Base-by-base conservation (phyloP, 179 eudicot genomes). In the Patellifolia procumbens region DNA sequence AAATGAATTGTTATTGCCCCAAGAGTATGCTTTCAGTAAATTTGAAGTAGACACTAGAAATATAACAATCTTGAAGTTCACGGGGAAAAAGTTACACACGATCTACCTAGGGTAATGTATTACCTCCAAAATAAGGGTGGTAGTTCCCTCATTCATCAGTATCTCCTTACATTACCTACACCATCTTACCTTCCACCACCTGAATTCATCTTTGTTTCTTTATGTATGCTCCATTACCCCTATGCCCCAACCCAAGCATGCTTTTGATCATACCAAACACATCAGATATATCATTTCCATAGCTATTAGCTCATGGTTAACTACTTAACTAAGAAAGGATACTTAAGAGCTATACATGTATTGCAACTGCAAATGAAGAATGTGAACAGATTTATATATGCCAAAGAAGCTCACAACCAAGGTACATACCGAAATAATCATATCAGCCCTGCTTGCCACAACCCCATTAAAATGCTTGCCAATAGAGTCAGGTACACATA, bases 381-480 rank as follows among this genome's bases (percentile, higher is more conserved):
- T 45, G 13, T 28, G 22, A 31, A 75, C 63, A 76, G 7, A 74
- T 17, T 43, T 19, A 29, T 10, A 58, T 4, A 58, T 4, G 26
- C 10, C 19, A 66, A 68, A 19, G 31, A 20, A 62, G 55, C 56
- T 43, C 53, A n/a, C 59, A 53, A 31, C 37, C 22, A 39, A 67
- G 78, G 51, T 34, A 79, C 76, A 62, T 86, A 93, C 99, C 79
- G 99, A 84, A 78, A 96, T 88, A 66, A 96, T 88, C 99, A 96
- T 91, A 84, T 91, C 96, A 81, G 98, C 99, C 78, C 96, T 84
- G 89, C 89, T 87, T 60, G 79, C 52, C 79, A 77, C 91, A 82
- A 96, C 88, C 45, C 99, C 99, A 83, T 89, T 96, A 76, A 90
- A 82, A 79, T 94, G 98, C 84, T 89, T 88, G 39, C 80, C 51